Conservation (phyloP, 1,139 yeast genomes). For the Arxiozyma heterogenica region DNA sequence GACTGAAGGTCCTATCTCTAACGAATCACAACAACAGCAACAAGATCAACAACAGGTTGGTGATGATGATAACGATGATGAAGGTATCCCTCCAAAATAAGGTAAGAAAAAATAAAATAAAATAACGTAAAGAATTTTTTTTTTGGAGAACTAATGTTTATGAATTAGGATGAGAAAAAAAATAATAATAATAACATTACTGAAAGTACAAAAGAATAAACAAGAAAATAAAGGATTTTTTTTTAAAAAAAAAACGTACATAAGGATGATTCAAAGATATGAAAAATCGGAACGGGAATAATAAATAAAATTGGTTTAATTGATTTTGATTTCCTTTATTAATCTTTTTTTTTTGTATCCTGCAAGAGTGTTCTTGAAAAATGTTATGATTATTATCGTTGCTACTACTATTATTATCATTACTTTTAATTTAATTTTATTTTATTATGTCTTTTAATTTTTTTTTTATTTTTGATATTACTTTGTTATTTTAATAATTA, state of each 20-base stretch:
- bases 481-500: neutral
- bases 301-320: too few relatives aligned
- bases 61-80: slow-evolving; percentile 41
- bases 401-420: too few relatives aligned
- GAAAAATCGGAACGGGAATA: neutral
- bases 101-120: neutral
- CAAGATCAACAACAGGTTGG: slow-evolving; percentile 35
- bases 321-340: neutral
- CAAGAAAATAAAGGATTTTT: too few relatives aligned
- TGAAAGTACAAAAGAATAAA: neutral
- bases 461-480: too few relatives aligned
- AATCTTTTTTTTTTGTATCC: too few relatives aligned
- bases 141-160: neutral
- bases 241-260: neutral
- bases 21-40: slow-evolving; percentile 6
- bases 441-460: too few relatives aligned
- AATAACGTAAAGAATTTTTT: neutral
- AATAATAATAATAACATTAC: too few relatives aligned
- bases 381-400: too few relatives aligned
- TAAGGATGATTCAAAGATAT: neutral
- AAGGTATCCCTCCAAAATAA: slow-evolving; percentile 29
- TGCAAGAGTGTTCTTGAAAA: too few relatives aligned
- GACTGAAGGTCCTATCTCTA: slow-evolving; percentile 52
- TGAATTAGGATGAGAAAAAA: neutral
- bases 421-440: too few relatives aligned